Conservation (phyloP, 2,329 filamentous ascomycete species). For the Cytospora mali region DNA sequence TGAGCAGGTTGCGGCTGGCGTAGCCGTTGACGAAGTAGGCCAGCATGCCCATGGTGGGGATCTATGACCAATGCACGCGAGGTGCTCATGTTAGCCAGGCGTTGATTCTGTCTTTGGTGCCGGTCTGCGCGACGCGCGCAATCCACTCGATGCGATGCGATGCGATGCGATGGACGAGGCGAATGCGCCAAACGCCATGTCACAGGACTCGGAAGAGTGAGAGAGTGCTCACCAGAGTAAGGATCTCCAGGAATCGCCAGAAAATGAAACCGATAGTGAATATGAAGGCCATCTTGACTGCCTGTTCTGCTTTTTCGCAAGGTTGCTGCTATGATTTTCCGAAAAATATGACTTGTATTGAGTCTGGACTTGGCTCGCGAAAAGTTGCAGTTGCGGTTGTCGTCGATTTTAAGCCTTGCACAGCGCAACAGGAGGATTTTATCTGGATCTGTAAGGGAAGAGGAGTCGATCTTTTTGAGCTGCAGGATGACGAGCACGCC, state of each 20-base stretch:
- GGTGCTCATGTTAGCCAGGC: constrained; percentile 6
- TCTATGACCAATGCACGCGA: constrained; percentile 44
- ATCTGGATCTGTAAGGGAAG: constrained; percentile 1
- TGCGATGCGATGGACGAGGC: neutral
- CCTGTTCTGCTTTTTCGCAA: constrained; percentile 1
- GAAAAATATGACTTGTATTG: neutral
- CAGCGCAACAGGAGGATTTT: neutral
- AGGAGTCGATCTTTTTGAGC: constrained; percentile 5
- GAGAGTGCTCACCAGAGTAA: constrained; percentile 56
- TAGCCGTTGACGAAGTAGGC: constrained; percentile 67
- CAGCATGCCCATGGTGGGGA: constrained; percentile 67
- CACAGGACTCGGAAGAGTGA: neutral
- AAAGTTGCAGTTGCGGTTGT: constrained; percentile 2
- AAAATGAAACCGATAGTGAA: constrained; percentile 66
- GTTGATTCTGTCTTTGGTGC: neutral
- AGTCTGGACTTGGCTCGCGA: neutral
- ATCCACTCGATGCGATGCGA: neutral
- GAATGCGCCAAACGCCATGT: neutral
- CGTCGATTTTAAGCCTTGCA: constrained; percentile 11
- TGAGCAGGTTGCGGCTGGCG: constrained; percentile 57
- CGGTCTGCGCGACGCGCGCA: neutral
- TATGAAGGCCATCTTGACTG: constrained; percentile 52
- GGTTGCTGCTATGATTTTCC: neutral
- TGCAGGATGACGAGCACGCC: constrained; percentile 18
- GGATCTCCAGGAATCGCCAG: constrained; percentile 63